Base-by-base conservation (phyloP, 345 rosid species). In the Nasturtium officinale region DNA sequence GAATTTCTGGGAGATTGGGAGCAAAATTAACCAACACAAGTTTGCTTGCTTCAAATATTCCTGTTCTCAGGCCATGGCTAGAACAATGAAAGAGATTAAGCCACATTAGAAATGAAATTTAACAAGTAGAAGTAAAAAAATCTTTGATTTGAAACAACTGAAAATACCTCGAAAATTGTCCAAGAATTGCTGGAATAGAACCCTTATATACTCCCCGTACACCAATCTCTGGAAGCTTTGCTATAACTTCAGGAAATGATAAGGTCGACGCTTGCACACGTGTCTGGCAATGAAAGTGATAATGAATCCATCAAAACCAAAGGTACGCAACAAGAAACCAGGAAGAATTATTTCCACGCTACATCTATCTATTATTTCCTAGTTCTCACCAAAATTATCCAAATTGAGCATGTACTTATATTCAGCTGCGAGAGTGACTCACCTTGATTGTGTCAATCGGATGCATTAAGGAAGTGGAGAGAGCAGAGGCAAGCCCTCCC, bases 41-140 rank as follows among this genome's bases (percentile, higher is more conserved):
- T 83, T 91, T 95, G 64, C 90, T 86, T 58, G 89, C 98, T 88
- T 95, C 99, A 29, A 83, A 90, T 71, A 95, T 84, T 81, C 98
- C 99, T 26, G 99, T 95, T 71, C 99, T 87, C 77, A 95, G 80
- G 50, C 97, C 98, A 82, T 93, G 97, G 78, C 98, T 93, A 74
- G 67, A 76, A 74, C 43, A 29, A 61, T n/a, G 37, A 74, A 62
- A 65, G 54, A 79, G 59, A 46, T 55, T 37, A 55, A 30, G 68
- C 42, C 47, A 61, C 30, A 60, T 28, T 50, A 15, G 23, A 60
- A 71, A 65, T 20, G 7, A 77, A 72, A 15, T 29, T 58, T 45
- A 15, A 67, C 13, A 43, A 42, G 17, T 13, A 52, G 1, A 38
- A 64, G 21, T 0, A 15, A 72, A 61, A 23, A 8, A 11, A 77